Percentiles rank a stretch among this genome's conserved stretches.
Evolutionary conservation across 106 monocot species (phyloP).

Genomic region (Narthecium ossifragum): DNA sequence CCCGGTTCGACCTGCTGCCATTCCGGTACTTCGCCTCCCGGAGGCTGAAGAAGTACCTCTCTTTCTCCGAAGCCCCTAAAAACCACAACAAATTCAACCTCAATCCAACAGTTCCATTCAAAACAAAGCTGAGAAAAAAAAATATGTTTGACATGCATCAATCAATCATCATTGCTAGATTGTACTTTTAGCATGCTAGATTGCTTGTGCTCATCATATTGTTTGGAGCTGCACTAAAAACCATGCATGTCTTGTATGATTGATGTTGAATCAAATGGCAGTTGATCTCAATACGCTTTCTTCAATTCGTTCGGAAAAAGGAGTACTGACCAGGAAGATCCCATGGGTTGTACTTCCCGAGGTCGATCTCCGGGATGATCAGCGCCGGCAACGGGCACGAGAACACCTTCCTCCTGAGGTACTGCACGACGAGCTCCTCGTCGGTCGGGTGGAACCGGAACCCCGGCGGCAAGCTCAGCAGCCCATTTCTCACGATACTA

Average conservation of each 20-base stretch:
- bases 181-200: no score
- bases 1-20: conserved; percentile 47
- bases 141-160: no score
- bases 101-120: no score
- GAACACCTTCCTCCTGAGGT: conserved; percentile 63
- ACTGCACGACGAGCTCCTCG: conserved; percentile 75
- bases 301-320: neutral
- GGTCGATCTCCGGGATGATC: conserved; percentile 68
- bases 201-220: neutral
- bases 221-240: no score
- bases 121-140: no score
- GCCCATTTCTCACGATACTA: conserved; percentile 8
- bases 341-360: conserved; percentile 62
- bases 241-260: no score
- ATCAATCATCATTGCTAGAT: no score
- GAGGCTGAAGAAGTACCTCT: conserved; percentile 74
- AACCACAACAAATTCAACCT: neutral
- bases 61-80: conserved; percentile 39
- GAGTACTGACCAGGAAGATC: conserved; percentile 46
- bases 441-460: conserved; percentile 88
- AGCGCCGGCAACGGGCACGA: conserved; percentile 57
- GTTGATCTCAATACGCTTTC: no score
- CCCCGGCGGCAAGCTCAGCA: conserved; percentile 58
- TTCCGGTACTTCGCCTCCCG: conserved; percentile 51
- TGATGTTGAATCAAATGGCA: no score